A percentile compares a stretch with the other conserved stretches of the same genome.
Evolutionary conservation across 83 land plant species (phyloP).

Genomic region (Picea mariana): DNA sequence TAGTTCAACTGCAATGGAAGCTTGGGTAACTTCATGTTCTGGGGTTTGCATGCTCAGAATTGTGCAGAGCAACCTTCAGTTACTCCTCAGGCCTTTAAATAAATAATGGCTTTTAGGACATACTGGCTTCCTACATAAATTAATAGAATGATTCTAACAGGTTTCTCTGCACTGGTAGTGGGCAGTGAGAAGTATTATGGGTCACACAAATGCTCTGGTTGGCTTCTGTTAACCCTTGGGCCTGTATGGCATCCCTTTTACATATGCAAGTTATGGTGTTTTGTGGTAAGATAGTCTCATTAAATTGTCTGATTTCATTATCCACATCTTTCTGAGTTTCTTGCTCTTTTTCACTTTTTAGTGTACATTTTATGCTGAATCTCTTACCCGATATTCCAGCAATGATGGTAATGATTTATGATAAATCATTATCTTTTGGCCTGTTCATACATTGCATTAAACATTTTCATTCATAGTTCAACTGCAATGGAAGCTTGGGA

Average conservation of each 20-base stretch:
- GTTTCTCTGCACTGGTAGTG: slow-evolving; percentile 88
- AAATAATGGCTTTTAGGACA: neutral
- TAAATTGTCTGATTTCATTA: no score
- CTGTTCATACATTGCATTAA: neutral
- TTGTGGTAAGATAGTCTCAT: no score
- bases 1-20: neutral
- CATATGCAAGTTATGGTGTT: no score
- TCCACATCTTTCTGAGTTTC: no score
- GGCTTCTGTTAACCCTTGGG: no score
- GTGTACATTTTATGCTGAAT: no score
- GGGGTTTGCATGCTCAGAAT: neutral
- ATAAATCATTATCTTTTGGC: no score
- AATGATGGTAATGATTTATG: no score
- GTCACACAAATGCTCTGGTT: neutral
- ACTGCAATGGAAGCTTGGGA: neutral
- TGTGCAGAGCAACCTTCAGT: neutral
- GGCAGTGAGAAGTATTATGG: slow-evolving; percentile 76
- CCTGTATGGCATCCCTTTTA: no score
- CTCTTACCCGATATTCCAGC: no score
- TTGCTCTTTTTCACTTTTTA: no score
- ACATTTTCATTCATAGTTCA: neutral
- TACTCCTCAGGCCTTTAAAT: neutral
- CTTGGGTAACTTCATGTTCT: neutral
- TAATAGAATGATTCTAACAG: slow-evolving; percentile 58
- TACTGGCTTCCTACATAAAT: slow-evolving; percentile 1